These are phyloP conservation scores for Syzygium malaccense DNA, from an alignment of 441 rosid genomes.

Conservation along the genomic window DNA sequence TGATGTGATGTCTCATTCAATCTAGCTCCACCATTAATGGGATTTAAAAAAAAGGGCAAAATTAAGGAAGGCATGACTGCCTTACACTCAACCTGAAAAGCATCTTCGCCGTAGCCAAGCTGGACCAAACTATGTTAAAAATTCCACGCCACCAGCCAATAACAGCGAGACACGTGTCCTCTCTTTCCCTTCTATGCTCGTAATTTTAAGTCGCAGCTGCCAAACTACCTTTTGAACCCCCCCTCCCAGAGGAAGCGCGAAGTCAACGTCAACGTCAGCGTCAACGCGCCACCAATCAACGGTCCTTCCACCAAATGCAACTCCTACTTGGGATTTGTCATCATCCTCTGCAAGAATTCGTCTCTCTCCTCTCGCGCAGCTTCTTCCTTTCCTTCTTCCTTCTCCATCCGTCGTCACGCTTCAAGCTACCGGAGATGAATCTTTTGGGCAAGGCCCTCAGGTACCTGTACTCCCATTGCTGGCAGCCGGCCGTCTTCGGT, in stretches of 20 bases:
- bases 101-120: not conserved
- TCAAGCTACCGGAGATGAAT: not conserved
- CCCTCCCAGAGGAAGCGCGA: not conserved
- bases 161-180: not conserved
- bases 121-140: not conserved
- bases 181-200: not conserved
- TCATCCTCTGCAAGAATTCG: not conserved
- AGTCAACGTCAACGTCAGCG: not conserved
- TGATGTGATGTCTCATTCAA: not conserved
- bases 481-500: constrained; percentile 40
- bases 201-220: no score
- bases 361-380: not conserved
- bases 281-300: not conserved
- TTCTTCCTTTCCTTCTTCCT: not conserved
- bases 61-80: not conserved
- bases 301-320: not conserved
- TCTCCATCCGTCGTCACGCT: not conserved
- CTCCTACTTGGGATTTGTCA: not conserved
- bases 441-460: constrained; percentile 73
- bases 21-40: not conserved
- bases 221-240: no score
- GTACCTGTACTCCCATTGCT: constrained; percentile 33
- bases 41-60: not conserved
- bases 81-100: not conserved
- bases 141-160: not conserved